These are phyloP conservation scores for Yamadazyma dendronema DNA, from an alignment of 1,139 yeast species.

Conservation along the genomic window DNA sequence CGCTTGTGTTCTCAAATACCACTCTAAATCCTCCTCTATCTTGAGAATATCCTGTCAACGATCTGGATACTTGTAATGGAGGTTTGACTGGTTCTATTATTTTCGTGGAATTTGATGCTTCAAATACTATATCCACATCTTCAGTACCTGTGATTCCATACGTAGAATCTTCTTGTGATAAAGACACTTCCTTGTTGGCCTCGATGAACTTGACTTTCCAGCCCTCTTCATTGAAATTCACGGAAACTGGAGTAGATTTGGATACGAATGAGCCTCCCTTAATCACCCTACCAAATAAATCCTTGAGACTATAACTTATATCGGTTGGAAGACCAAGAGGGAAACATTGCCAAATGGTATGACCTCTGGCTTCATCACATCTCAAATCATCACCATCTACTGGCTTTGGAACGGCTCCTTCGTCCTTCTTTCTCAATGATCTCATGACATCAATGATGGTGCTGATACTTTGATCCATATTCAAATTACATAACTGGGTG, in stretches of 20 bases:
- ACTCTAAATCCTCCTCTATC: constrained; percentile 88
- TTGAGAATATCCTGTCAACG: constrained; percentile 88
- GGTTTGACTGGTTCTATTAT: constrained; percentile 44
- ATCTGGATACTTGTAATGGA: constrained; percentile 75
- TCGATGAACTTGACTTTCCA: constrained; percentile 45
- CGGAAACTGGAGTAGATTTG: constrained; percentile 38
- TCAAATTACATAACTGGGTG: constrained; percentile 43
- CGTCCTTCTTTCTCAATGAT: constrained; percentile 54
- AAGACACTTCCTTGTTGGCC: constrained; percentile 12
- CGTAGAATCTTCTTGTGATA: constrained; percentile 8
- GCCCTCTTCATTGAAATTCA: constrained; percentile 38
- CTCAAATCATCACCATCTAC: constrained; percentile 61
- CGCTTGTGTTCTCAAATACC: constrained; percentile 57
- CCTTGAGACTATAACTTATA: constrained; percentile 54
- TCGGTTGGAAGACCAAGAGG: constrained; percentile 61
- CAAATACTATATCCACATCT: constrained; percentile 15
- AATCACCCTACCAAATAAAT: constrained; percentile 67
- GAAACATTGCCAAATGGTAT: constrained; percentile 71
- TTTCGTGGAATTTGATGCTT: constrained; percentile 31
- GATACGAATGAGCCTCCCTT: constrained; percentile 59
- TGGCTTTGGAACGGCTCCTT: constrained; percentile 80
- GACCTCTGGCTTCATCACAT: constrained; percentile 65
- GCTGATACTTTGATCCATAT: constrained; percentile 70
- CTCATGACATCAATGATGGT: constrained; percentile 73
- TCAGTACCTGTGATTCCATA: constrained; percentile 11